phyloP scores from a whole-genome alignment of 148 eudicot genomes.

The Silene uniflora region DNA sequence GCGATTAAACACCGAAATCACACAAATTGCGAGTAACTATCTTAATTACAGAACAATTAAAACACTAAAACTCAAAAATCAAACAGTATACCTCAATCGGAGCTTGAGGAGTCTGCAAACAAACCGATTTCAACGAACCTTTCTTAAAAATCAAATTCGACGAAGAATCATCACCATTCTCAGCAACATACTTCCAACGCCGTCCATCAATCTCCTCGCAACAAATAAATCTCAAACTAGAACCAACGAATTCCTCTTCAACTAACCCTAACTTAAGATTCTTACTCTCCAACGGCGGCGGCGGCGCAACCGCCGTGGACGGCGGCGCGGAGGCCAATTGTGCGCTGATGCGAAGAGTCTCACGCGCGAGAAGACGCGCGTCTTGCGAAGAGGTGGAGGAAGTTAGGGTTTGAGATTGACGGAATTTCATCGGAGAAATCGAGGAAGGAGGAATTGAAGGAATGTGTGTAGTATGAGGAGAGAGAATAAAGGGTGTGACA shows the following conservation, averaged over 20 bases:
- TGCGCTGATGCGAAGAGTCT: slow-evolving; percentile 86
- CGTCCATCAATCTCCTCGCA: slow-evolving; percentile 87
- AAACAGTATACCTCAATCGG: slow-evolving; percentile 52
- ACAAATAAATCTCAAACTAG: slow-evolving; percentile 72
- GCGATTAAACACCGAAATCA: no score
- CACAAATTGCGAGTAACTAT: background rate
- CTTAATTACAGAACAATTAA: no score
- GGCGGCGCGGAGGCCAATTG: slow-evolving; percentile 38
- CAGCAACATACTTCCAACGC: slow-evolving; percentile 59
- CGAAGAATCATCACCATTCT: slow-evolving; percentile 19
- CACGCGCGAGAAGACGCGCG: slow-evolving; percentile 61
- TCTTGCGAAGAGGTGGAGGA: slow-evolving; percentile 44
- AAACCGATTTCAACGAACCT: slow-evolving; percentile 61
- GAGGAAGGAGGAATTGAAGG: background rate
- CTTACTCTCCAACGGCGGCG: slow-evolving; percentile 27
- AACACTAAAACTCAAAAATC: background rate
- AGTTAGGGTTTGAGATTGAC: slow-evolving; percentile 46
- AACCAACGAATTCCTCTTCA: slow-evolving; percentile 51
- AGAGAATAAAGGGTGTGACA: background rate
- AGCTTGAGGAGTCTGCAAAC: slow-evolving; percentile 67
- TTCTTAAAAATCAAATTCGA: slow-evolving; percentile 29
- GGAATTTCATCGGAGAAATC: slow-evolving; percentile 56
- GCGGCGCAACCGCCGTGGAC: slow-evolving; percentile 27
- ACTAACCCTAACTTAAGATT: slow-evolving; percentile 39
- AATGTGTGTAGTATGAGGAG: background rate